Evolutionary conservation across 2,329 filamentous ascomycete genomes (phyloP), one percentile per base, ranked within the genome.

Genomic region (Pseudogymnoascus destructans): DNA sequence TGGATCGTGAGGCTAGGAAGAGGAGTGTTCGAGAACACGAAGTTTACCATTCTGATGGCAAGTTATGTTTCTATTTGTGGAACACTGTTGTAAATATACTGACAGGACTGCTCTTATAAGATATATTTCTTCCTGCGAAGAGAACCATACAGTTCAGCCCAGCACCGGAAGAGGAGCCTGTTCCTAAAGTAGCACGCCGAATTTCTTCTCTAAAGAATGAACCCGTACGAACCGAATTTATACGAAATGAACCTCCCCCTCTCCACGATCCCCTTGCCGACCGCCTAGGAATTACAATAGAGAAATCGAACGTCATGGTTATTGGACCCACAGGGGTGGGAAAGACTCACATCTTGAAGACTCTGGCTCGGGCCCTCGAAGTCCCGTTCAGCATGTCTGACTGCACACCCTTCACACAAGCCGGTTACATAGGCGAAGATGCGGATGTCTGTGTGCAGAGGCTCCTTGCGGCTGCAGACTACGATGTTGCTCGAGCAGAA

Each of bases 361-460:
- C 92, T 0, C 75, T 97, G 36, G 93, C 92, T 64, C 86, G 90
- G 67, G 86, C 93, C 57, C 80, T 98, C n/a, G 92, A 93, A 61
- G 90, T 97, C 0, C 93, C 93, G 0, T 95, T 96, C 68, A 90
- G 88, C 62, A 95, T 95, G 72, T 92, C 89, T 61, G 92, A 97
- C 71, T 97, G 92, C 71, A 96, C 93, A 56, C 88, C 91, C 5
- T 90, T 97, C 63, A 97, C 92, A 0, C 92, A 96, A 73, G 92
- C 92, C 3, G 92, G 93, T 23, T 98, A 98, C 66, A 96, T 98
- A 64, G 93, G 93, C 27, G 92, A 97, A 68, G 93, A 98, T 69
- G 92, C 92, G n/a, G 93, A 98, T 69, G 85, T 89, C 0, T 96
- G 92, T 66, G 89, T 98, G 38, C 89, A 96, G 67, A 80, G 93